phyloP scores from a whole-genome alignment of 495 filamentous ascomycete species.

The Acidiella bohemica region DNA sequence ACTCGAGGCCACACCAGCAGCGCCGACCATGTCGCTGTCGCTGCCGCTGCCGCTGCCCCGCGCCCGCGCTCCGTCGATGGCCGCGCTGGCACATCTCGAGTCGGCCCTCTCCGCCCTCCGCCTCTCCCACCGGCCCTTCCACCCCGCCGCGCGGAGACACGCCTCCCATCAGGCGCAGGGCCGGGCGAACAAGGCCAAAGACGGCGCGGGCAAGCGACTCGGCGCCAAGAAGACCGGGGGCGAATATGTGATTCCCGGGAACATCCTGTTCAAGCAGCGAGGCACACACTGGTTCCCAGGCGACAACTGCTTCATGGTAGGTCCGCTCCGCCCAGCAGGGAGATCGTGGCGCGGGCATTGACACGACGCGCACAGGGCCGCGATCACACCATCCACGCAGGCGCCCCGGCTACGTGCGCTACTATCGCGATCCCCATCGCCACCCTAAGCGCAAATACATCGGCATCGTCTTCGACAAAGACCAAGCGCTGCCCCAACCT shows the following conservation, averaged over 20 bases:
- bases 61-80: constrained; percentile 9
- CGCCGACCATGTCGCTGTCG: no score
- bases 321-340: neutral
- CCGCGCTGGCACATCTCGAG: constrained; percentile 9
- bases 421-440: constrained; percentile 71
- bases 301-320: constrained; percentile 69
- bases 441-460: constrained; percentile 84
- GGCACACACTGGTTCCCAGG: constrained; percentile 89
- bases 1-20: no score
- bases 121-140: constrained; percentile 1
- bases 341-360: neutral
- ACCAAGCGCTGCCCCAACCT: constrained; percentile 60
- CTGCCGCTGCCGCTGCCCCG: neutral
- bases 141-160: constrained; percentile 39
- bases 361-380: constrained; percentile 38
- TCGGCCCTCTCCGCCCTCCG: constrained; percentile 12
- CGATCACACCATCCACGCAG: constrained; percentile 94
- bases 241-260: constrained; percentile 85
- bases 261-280: constrained; percentile 95
- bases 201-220: constrained; percentile 82
- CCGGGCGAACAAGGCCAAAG: constrained; percentile 67
- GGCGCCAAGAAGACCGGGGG: constrained; percentile 86
- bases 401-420: constrained; percentile 79
- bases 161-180: constrained; percentile 81
- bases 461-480: constrained; percentile 71